Conservation (phyloP, 805 yeast species). For the Lipomyces mesembrius region DNA sequence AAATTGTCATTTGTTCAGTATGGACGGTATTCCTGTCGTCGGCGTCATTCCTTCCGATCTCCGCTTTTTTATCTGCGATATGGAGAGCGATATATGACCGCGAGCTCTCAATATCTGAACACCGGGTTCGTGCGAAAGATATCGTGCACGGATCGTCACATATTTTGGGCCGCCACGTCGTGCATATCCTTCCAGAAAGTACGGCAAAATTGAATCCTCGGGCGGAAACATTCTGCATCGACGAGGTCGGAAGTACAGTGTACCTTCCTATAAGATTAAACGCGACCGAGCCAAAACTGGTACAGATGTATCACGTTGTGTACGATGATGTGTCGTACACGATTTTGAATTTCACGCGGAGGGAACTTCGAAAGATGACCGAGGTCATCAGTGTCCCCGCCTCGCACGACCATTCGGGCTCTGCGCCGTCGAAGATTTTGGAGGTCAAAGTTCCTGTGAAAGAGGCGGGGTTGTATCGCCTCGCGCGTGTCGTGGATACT, state of each 20-base stretch:
- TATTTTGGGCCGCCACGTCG: slow-evolving; percentile 82
- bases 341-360: slow-evolving; percentile 59
- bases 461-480: slow-evolving; percentile 76
- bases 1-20: slow-evolving; percentile 54
- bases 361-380: slow-evolving; percentile 54
- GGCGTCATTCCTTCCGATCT: slow-evolving; percentile 34
- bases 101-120: slow-evolving; percentile 47
- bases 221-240: slow-evolving; percentile 63
- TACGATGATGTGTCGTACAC: slow-evolving; percentile 57
- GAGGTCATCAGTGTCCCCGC: slow-evolving; percentile 27
- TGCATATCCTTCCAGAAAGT: slow-evolving; percentile 88
- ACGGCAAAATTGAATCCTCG: slow-evolving; percentile 83
- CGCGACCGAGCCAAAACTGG: slow-evolving; percentile 70
- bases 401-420: slow-evolving; percentile 13
- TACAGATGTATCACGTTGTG: slow-evolving; percentile 67
- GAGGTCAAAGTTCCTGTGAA: slow-evolving; percentile 68
- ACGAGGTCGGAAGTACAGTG: slow-evolving; percentile 42
- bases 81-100: slow-evolving; percentile 41
- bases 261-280: slow-evolving; percentile 78
- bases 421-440: slow-evolving; percentile 24
- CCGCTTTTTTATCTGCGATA: slow-evolving; percentile 36
- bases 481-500: slow-evolving; percentile 68
- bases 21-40: slow-evolving; percentile 55
- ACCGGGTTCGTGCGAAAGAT: slow-evolving; percentile 42
- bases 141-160: slow-evolving; percentile 53